These are phyloP conservation scores for Mycena haematopus DNA, from an alignment of 768 basidiomycete genomes.

Conservation along the genomic window DNA sequence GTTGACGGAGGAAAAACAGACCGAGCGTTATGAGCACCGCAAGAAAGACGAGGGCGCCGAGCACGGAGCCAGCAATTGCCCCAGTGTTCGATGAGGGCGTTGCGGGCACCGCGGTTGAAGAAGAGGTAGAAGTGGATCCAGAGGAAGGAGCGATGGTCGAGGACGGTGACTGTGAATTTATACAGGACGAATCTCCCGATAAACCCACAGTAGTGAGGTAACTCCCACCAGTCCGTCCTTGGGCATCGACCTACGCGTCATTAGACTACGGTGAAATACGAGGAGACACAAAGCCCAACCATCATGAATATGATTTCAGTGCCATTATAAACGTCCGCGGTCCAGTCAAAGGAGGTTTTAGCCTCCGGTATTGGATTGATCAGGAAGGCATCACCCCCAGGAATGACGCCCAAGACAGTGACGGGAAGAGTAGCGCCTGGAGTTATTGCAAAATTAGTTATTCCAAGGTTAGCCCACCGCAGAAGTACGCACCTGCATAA, in stretches of 20 bases:
- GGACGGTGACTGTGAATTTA: slow-evolving; percentile 30
- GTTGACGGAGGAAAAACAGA: slow-evolving; percentile 53
- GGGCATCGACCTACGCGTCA: slow-evolving; percentile 15
- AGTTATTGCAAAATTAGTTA: slow-evolving; percentile 53
- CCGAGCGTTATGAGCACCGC: slow-evolving; percentile 58
- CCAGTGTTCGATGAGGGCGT: slow-evolving; percentile 42
- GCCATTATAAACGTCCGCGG: slow-evolving; percentile 59
- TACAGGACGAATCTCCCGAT: slow-evolving; percentile 32
- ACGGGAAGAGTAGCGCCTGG: slow-evolving; percentile 56
- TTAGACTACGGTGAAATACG: background rate
- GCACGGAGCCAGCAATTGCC: slow-evolving; percentile 58
- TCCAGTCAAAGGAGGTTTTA: slow-evolving; percentile 57
- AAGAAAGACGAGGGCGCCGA: slow-evolving; percentile 60
- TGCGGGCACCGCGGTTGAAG: slow-evolving; percentile 8
- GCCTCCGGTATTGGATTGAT: slow-evolving; percentile 46
- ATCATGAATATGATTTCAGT: slow-evolving; percentile 65
- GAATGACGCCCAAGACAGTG: slow-evolving; percentile 64
- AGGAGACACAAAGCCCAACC: slow-evolving; percentile 46
- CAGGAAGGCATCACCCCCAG: slow-evolving; percentile 59
- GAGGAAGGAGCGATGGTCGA: slow-evolving; percentile 24
- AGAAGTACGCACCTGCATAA: background rate
- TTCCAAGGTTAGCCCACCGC: too few species aligned
- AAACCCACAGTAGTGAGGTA: slow-evolving; percentile 4
- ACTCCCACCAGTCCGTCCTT: slow-evolving; percentile 4
- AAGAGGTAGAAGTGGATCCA: slow-evolving; percentile 21